Evolutionary conservation across 2,329 filamentous ascomycete species (phyloP).

Genomic region (Sporothrix euskadiensis): DNA sequence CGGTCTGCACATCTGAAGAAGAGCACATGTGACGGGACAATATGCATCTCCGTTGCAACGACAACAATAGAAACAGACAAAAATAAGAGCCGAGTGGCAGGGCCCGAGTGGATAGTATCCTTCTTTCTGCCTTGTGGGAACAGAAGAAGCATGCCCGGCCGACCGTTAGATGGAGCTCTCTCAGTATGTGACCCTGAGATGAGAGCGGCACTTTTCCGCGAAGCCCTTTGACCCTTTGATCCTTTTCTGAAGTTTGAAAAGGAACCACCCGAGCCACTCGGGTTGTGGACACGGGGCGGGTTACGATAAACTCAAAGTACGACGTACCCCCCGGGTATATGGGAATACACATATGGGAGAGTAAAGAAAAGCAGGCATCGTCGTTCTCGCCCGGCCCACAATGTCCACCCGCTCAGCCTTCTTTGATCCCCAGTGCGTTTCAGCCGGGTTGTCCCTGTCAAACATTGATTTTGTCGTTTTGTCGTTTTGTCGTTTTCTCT

Average conservation of each 20-base stretch:
- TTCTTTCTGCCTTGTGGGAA: not conserved
- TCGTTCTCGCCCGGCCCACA: too few relatives aligned
- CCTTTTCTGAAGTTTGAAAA: too few relatives aligned
- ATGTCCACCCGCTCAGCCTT: not conserved
- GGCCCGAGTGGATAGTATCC: too few relatives aligned
- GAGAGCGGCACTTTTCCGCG: not conserved
- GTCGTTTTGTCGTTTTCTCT: not conserved
- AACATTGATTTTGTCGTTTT: not conserved
- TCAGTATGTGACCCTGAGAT: not conserved
- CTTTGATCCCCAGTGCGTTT: not conserved
- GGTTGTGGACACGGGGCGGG: not conserved
- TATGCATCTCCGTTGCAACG: not conserved
- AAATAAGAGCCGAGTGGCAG: not conserved
- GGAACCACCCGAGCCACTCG: not conserved
- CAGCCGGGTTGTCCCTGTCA: not conserved
- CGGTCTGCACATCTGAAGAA: not conserved
- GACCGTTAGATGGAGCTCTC: constrained; percentile 7
- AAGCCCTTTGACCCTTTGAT: not conserved
- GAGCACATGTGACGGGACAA: constrained; percentile 3
- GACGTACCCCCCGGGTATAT: not conserved
- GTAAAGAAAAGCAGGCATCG: not conserved
- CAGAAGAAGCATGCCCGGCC: not conserved
- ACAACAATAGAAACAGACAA: not conserved
- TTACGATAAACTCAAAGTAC: not conserved
- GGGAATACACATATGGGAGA: not conserved